Conservation (phyloP, 306 rosid genomes). For the Lathyrus aphaca region DNA sequence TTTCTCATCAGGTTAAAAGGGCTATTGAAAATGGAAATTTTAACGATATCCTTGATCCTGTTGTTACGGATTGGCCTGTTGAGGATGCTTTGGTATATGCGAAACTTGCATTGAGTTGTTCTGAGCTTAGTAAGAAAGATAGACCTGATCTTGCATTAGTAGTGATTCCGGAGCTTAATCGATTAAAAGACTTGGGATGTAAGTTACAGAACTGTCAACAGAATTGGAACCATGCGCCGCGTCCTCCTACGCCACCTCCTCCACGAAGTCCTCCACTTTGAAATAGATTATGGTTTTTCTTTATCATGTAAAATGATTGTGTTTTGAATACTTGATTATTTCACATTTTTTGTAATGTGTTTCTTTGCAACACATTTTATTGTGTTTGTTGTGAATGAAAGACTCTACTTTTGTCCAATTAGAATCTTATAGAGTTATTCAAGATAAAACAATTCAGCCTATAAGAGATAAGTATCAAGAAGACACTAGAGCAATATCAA, state of each 20-base stretch:
- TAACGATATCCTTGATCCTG: constrained; percentile 69
- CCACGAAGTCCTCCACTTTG: constrained; percentile 22
- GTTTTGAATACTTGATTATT: constrained; percentile 11
- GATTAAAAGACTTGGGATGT: constrained; percentile 63
- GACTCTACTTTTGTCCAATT: not conserved
- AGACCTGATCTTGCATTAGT: constrained; percentile 81
- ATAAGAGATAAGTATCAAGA: no score
- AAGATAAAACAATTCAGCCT: no score
- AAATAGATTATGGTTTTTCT: constrained; percentile 34
- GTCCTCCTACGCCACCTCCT: constrained; percentile 36
- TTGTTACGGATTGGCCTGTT: constrained; percentile 70
- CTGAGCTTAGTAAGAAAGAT: constrained; percentile 83
- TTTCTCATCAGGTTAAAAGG: constrained; percentile 71
- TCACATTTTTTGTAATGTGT: constrained; percentile 1
- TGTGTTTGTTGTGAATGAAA: constrained; percentile 31
- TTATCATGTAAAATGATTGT: not conserved
- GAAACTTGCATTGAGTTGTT: constrained; percentile 64
- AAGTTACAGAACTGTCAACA: not conserved
- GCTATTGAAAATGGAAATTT: constrained; percentile 71
- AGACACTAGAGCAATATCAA: no score
- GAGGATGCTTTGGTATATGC: constrained; percentile 74
- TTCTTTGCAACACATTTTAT: constrained; percentile 4
- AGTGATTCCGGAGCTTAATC: constrained; percentile 72
- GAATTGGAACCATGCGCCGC: not conserved
- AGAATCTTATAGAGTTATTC: no score